A percentile compares a stretch with the other conserved stretches of the same genome.
Conservation (phyloP, 768 basidiomycete species). For the Dendrothele bispora region DNA sequence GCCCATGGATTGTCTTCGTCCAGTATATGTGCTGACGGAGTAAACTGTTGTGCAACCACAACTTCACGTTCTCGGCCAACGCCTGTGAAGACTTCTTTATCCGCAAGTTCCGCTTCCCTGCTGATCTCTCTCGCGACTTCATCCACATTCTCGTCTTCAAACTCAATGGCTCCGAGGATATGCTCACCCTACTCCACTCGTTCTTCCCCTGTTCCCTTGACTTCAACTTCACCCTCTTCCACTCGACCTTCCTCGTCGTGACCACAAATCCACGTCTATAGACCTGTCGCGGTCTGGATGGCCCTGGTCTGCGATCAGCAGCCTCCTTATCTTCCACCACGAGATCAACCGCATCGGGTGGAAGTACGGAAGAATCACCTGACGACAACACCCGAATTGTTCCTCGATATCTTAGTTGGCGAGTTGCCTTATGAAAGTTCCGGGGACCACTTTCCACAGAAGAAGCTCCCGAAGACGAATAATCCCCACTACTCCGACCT, state of each 20-base stretch:
- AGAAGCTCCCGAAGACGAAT: conserved; percentile 8
- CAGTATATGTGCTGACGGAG: too few species aligned
- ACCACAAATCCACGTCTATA: conserved; percentile 50
- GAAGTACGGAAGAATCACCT: conserved; percentile 34
- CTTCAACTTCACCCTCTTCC: conserved; percentile 42
- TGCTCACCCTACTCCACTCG: too few species aligned
- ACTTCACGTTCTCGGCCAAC: conserved; percentile 13
- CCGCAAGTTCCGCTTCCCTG: conserved; percentile 24
- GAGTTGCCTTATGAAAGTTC: conserved; percentile 18
- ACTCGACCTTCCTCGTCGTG: conserved; percentile 26
- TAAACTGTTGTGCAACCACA: too few species aligned
- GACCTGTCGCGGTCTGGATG: conserved; percentile 55
- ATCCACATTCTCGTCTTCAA: too few species aligned
- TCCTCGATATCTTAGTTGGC: conserved; percentile 31
- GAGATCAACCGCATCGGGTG: conserved; percentile 85
- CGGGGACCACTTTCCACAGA: conserved; percentile 3
- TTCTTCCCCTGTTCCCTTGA: conserved; percentile 32
- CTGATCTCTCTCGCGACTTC: too few species aligned
- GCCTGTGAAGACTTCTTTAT: conserved; percentile 23
- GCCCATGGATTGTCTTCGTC: too few species aligned
- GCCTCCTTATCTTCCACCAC: conserved; percentile 69
- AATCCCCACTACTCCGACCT: conserved; percentile 22
- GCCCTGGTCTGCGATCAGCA: conserved; percentile 44
- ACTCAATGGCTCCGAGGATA: too few species aligned
- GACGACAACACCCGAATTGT: conserved; percentile 27